Base-by-base conservation (phyloP, 1,139 yeast genomes). In the Yamadazyma sp. region DNA sequence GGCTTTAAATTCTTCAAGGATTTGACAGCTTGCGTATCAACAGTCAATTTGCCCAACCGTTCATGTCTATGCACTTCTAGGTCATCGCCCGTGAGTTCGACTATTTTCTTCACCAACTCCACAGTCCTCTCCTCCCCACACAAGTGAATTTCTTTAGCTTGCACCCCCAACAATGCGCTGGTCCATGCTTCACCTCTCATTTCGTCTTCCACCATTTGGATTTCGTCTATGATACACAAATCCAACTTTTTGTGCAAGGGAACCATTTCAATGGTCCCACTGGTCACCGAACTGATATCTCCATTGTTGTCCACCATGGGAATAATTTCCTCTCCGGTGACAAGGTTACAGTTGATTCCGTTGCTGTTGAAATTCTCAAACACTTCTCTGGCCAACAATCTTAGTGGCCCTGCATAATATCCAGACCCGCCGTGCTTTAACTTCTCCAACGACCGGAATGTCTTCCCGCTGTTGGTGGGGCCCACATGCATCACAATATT, bases 391-490 rank as follows among this genome's bases (percentile, higher is more conserved):
- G 98, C 98, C 40, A 92, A 68, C 41, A 92, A 69, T 44, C 99
- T 70, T 37, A 92, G 66, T 0, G 99, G 99, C 0, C 98, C 98
- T 0, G 98, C 98, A 60, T 85, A 92, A 51, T 86, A 87, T 0
- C 98, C 98, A n/a, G 83, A 74, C 30, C 77, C 71, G 8, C 91
- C 81, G n/a, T 62, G 53, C 48, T 81, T 80, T 33, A 92, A 69
- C 40, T 80, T 74, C 53, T 84, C 74, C 33, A 92, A 65, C 0
- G 98, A 96, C 36, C 79, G 76, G 56, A 87, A 86, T 0, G 98
- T 92, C 55, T 92, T 92, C n/a, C 99, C 99, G 50, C 94, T 83
- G 58, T 92, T 92, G 0, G 99, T 92, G 0, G 99, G 98, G 0
- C 99, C 99, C 15, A 92, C 88, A 59, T 92, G 99, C 80, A 94